Conservation (phyloP, 2,329 filamentous ascomycete species). For the Arachnomyces sp. region DNA sequence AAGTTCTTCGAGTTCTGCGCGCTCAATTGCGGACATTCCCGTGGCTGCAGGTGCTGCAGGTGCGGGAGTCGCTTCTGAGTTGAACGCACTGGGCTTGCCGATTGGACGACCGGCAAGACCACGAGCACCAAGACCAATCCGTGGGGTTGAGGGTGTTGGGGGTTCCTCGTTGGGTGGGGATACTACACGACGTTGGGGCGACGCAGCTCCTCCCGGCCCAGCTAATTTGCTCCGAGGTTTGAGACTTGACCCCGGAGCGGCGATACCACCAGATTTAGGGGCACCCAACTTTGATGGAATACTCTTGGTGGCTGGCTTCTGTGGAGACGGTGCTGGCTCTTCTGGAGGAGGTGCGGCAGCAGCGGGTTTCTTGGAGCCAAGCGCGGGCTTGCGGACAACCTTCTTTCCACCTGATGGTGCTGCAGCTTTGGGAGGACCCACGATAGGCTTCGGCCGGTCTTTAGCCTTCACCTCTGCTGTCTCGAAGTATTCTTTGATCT, state of each 20-base stretch:
- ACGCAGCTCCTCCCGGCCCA: slow-evolving; percentile 31
- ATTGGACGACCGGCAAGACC: slow-evolving; percentile 81
- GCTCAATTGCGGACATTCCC: slow-evolving; percentile 68
- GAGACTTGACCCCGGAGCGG: slow-evolving; percentile 34
- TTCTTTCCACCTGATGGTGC: slow-evolving; percentile 44
- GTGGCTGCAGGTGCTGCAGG: slow-evolving; percentile 45
- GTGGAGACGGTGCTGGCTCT: slow-evolving; percentile 40
- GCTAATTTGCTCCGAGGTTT: slow-evolving; percentile 38
- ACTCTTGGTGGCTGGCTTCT: slow-evolving; percentile 32
- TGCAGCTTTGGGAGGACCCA: slow-evolving; percentile 50
- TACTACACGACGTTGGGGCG: slow-evolving; percentile 35
- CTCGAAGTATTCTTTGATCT: slow-evolving; percentile 88
- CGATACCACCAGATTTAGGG: slow-evolving; percentile 32
- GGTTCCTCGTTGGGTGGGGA: slow-evolving; percentile 40
- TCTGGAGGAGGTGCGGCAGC: slow-evolving; percentile 39
- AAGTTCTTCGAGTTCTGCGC: slow-evolving; percentile 85
- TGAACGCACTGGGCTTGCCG: slow-evolving; percentile 53
- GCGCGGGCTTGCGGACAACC: slow-evolving; percentile 43
- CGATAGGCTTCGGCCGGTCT: slow-evolving; percentile 75
- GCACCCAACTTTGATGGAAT: slow-evolving; percentile 40
- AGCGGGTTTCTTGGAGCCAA: slow-evolving; percentile 44
- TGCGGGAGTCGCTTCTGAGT: slow-evolving; percentile 37
- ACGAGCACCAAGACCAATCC: slow-evolving; percentile 58
- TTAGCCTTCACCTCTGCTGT: slow-evolving; percentile 77
- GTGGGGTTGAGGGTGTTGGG: slow-evolving; percentile 36